These are phyloP conservation scores for Inosperma sp. DNA, from an alignment of 768 basidiomycete genomes.

Conservation along the genomic window DNA sequence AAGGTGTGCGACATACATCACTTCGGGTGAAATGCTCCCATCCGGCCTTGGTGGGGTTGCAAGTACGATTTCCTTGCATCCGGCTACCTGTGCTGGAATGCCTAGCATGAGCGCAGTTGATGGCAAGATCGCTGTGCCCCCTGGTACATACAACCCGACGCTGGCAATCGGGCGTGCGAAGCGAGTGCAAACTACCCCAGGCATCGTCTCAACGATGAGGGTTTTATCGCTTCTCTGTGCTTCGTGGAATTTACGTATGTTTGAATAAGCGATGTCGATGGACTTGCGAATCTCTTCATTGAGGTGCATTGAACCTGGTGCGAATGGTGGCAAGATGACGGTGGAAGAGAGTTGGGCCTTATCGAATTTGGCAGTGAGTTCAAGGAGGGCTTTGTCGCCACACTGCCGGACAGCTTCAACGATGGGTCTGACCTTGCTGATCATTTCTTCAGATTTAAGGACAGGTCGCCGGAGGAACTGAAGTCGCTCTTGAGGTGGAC, in stretches of 20 bases:
- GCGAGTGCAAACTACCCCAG: conserved; percentile 92
- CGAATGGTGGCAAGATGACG: conserved; percentile 75
- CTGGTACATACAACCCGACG: conserved; percentile 95
- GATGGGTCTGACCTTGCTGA: conserved; percentile 89
- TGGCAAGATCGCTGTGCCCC: conserved; percentile 93
- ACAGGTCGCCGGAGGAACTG: conserved; percentile 84
- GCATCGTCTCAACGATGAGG: conserved; percentile 92
- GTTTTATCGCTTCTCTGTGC: conserved; percentile 73
- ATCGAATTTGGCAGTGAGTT: conserved; percentile 92
- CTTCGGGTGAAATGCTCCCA: conserved; percentile 92
- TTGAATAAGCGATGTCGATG: conserved; percentile 86
- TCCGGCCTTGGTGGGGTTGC: conserved; percentile 95
- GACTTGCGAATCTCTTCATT: conserved; percentile 65
- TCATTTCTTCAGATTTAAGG: conserved; percentile 83
- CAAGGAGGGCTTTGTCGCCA: conserved; percentile 83
- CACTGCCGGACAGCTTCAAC: conserved; percentile 78
- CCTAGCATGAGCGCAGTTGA: conserved; percentile 98
- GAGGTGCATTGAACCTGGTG: conserved; percentile 57
- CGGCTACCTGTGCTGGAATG: conserved; percentile 95
- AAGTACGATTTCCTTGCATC: conserved; percentile 86
- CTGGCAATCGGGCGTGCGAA: conserved; percentile 94
- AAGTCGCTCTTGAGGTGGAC: conserved; percentile 50
- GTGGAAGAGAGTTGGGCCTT: conserved; percentile 66
- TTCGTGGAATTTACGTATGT: conserved; percentile 87
- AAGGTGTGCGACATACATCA: conserved; percentile 91